Base-by-base conservation (phyloP, 805 yeast species). In the Lachancea sp. region DNA sequence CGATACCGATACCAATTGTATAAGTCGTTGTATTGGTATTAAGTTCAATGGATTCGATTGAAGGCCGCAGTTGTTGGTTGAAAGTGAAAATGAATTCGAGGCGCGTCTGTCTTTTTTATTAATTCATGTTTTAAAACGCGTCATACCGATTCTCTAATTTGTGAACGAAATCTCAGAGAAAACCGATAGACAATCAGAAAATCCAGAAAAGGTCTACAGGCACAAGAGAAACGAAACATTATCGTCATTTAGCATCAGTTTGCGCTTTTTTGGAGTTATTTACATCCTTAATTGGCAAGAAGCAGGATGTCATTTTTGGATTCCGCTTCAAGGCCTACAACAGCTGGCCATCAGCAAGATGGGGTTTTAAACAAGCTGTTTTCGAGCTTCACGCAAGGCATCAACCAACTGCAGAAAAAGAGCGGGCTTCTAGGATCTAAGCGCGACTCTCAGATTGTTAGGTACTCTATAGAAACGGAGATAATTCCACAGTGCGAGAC, bases 371-470 rank as follows among this genome's bases (percentile, higher is more conserved):
- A 34, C 29, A 12, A 34, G 28, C 21, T 28, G 22, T 34, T 39
- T 26, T 8, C 38, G 16, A 34, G 15, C 26, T 29, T 39, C 23
- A 19, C 38, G 12, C 33, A 21, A 17, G 13, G 29, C 16, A 22
- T 39, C 18, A 34, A 34, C 24, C 20, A 24, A 7, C 40, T 49
- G 30, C 40, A 47, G 19, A 46, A 45, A 34, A 33, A 40, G 35
- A 13, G 54, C 19, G 43, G 41, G 20, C 40, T 29, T 12, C 34
- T 55, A 12, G 57, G 53, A 9, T 44, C 55, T 2, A 45, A 39
- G 21, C 45, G 45, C 23, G 84, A 79, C 48, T 61, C 63, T 16
- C 21, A 18, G 2, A 50, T 54, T 21, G 45, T 71, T n/a, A 53
- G 78, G 34, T 50, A 46, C 12, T 29, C 43, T 7, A 50, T 58